Conservation (phyloP, 805 yeast genomes). For the Clavispora vitiphila region DNA sequence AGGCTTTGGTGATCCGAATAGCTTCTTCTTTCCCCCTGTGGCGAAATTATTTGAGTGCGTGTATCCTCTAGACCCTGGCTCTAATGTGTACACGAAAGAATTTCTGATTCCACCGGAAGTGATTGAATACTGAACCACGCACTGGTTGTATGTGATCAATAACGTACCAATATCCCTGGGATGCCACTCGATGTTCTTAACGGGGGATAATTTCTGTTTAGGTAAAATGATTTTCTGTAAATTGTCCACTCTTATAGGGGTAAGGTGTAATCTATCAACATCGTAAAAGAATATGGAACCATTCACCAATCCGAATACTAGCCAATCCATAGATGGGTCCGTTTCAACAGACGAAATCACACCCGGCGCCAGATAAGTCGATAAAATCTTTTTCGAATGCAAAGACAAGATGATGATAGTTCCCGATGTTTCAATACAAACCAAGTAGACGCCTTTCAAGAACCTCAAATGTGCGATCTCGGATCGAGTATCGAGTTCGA, state of each 20-base stretch:
- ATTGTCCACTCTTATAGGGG: constrained; percentile 66
- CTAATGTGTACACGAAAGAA: constrained; percentile 55
- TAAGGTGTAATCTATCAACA: constrained; percentile 66
- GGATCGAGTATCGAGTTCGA: constrained; percentile 47
- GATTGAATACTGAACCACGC: constrained; percentile 67
- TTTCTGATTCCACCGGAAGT: constrained; percentile 54
- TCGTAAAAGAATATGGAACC: constrained; percentile 74
- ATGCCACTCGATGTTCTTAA: constrained; percentile 66
- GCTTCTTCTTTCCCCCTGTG: constrained; percentile 37
- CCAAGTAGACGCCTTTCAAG: constrained; percentile 76
- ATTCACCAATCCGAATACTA: constrained; percentile 71
- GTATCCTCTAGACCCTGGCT: constrained; percentile 64
- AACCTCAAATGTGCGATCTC: constrained; percentile 56
- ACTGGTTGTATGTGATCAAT: constrained; percentile 65
- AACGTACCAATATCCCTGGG: constrained; percentile 85
- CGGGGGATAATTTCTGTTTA: constrained; percentile 56
- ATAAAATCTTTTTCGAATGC: constrained; percentile 54
- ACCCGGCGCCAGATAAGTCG: constrained; percentile 58
- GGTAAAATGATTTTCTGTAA: constrained; percentile 60
- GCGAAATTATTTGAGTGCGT: constrained; percentile 24
- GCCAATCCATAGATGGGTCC: constrained; percentile 89
- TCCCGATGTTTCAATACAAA: constrained; percentile 60
- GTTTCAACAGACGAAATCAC: constrained; percentile 63
- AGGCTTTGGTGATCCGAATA: constrained; percentile 34
- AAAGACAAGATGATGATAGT: constrained; percentile 67